Evolutionary conservation across 352 stramenopile genomes (phyloP).

Genomic region (Phytophthora crassamura): DNA sequence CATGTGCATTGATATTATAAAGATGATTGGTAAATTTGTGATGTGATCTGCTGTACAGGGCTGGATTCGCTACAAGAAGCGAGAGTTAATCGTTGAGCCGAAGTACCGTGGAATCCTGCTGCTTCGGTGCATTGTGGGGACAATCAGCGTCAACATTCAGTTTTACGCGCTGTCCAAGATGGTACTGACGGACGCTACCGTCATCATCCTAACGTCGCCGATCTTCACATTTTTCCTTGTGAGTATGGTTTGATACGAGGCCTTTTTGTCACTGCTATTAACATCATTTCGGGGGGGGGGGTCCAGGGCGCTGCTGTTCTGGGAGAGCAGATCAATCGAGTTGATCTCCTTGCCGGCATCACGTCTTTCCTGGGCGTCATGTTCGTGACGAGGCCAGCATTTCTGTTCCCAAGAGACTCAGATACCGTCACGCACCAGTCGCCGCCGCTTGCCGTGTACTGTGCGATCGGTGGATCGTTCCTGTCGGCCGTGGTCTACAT

Average conservation of each 20-base stretch:
- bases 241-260: neutral
- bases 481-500: slow-evolving; percentile 49
- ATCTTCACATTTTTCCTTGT: slow-evolving; percentile 65
- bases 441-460: slow-evolving; percentile 37
- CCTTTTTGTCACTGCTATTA: neutral
- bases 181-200: slow-evolving; percentile 71
- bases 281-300: too few relatives aligned
- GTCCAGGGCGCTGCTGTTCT: slow-evolving; percentile 52
- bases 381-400: slow-evolving; percentile 60
- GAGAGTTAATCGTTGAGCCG: slow-evolving; percentile 41
- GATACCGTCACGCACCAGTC: slow-evolving; percentile 19
- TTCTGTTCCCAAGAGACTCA: slow-evolving; percentile 47
- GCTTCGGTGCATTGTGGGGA: slow-evolving; percentile 62
- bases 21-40: neutral
- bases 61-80: slow-evolving; percentile 44
- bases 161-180: slow-evolving; percentile 79
- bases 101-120: slow-evolving; percentile 50
- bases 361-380: slow-evolving; percentile 62
- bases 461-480: slow-evolving; percentile 40
- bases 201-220: slow-evolving; percentile 68
- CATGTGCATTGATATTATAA: neutral
- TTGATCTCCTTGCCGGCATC: slow-evolving; percentile 50
- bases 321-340: slow-evolving; percentile 49
- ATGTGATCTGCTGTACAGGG: slow-evolving; percentile 33
- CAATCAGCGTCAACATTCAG: slow-evolving; percentile 51